Base-by-base conservation (phyloP, 495 filamentous ascomycete species). In the Daldinia caldariorum region DNA sequence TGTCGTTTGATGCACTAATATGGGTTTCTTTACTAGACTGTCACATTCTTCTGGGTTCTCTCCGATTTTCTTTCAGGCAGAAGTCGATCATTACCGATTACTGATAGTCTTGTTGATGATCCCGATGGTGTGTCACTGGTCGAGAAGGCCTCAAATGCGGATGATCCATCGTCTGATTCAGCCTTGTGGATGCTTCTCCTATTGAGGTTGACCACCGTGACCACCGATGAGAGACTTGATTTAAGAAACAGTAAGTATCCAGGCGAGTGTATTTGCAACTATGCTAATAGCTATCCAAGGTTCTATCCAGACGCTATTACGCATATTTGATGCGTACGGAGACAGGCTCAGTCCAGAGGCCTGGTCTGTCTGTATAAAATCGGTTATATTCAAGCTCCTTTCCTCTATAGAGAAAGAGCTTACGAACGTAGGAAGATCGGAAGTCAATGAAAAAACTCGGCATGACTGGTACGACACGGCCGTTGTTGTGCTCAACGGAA, bases 41-140 rank as follows among this genome's bases (percentile, higher is more conserved):
- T 95, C 10, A 97, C 94, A 0, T 96, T 96, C 74, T 97, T 97
- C 79, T 97, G 93, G 91, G 93, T 93, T 67, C 86, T 97, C 12
- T 97, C 95, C 2, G 94, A 97, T 76, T 96, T 92, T 67, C 84
- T 98, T 18, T 85, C 82, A 0, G 75, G 77, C 20, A 83, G 80
- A 74, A 79, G 81, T 74, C 78, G 78, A 69, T 61, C 79, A 31
- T 79, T 83, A 65, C 82, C 79, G 0, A 81, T 85, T 32, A 84
- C 80, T 5, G 78, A 82, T 69, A 79, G 78, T 34, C 80, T 87
- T 43, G 79, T 86, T n/a, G 74, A 80, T 41, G 82, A 82, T 9
- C 78, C 82, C n/a, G 81, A 82, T 37, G 86, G 87, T 29, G 66
- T 79, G 26, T 79, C 81, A 31, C 69, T 89, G 2, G 65, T 84